Evolutionary conservation across 2,329 filamentous ascomycete genomes (phyloP), one percentile per base, ranked within the genome.

Genomic region (Parasarocladium wereldwijsianum): DNA sequence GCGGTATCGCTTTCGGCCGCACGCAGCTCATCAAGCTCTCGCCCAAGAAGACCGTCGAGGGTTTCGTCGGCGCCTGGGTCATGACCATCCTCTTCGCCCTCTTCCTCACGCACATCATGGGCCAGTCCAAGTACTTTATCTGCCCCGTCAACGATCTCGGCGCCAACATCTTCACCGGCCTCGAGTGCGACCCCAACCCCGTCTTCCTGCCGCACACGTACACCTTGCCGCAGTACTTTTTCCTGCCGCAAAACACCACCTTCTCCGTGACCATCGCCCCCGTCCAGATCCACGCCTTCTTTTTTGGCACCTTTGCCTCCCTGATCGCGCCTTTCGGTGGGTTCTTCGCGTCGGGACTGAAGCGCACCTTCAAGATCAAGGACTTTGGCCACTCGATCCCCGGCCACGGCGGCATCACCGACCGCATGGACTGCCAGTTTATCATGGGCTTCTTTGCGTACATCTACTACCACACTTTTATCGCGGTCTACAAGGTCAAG

Each of bases 331-430:
- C 90, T 3, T 98, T 98, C 46, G 90, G 90, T 33, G 90, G 90
- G 17, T 98, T 98, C 69, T 98, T 98, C 51, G 90, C 90, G 4
- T 94, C 86, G 3, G 90, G 90, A 1, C 69, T 98, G 34, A 98
- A 98, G 70, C 82, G 90, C 17, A 94, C 87, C 4, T 98, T 98
- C 64, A 96, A 98, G 62, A 92, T 98, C 66, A 98, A 98, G 66
- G 90, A 98, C 60, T 98, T 98, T 58, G 90, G 90, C 42, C 83
- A 98, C 55, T 93, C 85, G 2, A 98, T 98, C 43, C 90, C 90
- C 2, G 90, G 90, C 14, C 90, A 98, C 46, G 90, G 90, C 36
- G 90, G 90, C 43, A 96, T 98, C 60, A 98, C 90, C 11, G 90
- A 98, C 51, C 81, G 90, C 37, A 96, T 98, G 87, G 90, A 98